Conservation (phyloP, 306 rosid genomes). For the Mimosa pudica region DNA sequence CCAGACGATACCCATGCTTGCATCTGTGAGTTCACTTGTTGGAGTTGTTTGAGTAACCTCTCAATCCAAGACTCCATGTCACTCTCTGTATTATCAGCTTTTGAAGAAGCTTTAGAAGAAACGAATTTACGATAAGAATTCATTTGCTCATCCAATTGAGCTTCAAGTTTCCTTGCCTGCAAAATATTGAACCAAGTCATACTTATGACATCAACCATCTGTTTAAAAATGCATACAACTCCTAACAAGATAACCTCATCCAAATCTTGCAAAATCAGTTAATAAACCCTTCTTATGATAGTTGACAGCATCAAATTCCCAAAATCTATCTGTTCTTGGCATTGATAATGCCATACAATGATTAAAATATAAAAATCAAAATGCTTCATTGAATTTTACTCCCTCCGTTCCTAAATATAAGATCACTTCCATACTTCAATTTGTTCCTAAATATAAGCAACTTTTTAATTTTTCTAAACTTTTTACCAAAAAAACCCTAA, state of each 20-base stretch:
- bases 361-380: not conserved
- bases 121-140: slow-evolving; percentile 77
- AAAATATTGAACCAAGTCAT: slow-evolving; percentile 23
- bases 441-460: too few species aligned
- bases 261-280: slow-evolving; percentile 14
- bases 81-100: slow-evolving; percentile 61
- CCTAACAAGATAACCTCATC: slow-evolving; percentile 3
- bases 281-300: slow-evolving; percentile 18
- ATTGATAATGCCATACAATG: not conserved
- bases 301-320: slow-evolving; percentile 5
- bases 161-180: slow-evolving; percentile 95
- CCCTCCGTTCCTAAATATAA: too few species aligned
- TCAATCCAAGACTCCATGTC: slow-evolving; percentile 86
- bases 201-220: slow-evolving; percentile 27
- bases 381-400: not conserved
- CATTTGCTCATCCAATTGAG: slow-evolving; percentile 98
- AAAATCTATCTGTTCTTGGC: not conserved
- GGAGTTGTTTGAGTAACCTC: slow-evolving; percentile 75
- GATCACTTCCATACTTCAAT: too few species aligned
- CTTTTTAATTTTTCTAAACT: too few species aligned
- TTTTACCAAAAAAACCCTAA: too few species aligned
- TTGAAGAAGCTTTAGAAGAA: slow-evolving; percentile 71
- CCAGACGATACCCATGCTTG: slow-evolving; percentile 97
- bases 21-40: slow-evolving; percentile 97
- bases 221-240: slow-evolving; percentile 18